These are phyloP conservation scores for Apiotrichum akiyoshidainum DNA, from an alignment of 1,284 basidiomycete genomes.

Conservation along the genomic window DNA sequence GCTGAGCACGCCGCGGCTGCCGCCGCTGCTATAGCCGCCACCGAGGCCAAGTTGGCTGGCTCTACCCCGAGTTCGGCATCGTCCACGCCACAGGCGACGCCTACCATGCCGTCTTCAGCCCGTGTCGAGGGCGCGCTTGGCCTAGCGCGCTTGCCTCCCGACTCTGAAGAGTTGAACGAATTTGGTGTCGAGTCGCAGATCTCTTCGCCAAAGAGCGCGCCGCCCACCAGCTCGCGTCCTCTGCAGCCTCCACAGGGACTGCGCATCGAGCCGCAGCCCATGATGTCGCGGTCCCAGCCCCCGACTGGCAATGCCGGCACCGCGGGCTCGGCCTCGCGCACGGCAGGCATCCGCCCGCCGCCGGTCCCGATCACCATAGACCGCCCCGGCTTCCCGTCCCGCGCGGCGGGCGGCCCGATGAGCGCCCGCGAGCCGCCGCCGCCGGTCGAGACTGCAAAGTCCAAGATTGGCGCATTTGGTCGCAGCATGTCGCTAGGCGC, in stretches of 20 bases:
- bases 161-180: neutral
- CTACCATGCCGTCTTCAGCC: neutral
- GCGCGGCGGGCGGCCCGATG: neutral
- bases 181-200: neutral
- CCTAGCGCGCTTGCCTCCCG: neutral
- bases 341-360: conserved; percentile 12
- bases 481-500: conserved; percentile 22
- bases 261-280: neutral
- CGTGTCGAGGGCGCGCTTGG: neutral
- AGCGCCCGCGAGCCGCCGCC: neutral
- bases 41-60: conserved; percentile 1
- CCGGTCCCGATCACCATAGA: conserved; percentile 23
- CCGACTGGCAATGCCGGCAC: neutral
- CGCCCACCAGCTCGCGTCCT: neutral
- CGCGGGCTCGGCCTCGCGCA: neutral
- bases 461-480: conserved; percentile 31
- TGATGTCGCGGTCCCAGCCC: too few relatives aligned
- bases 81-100: neutral
- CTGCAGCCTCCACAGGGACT: neutral
- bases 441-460: conserved; percentile 6
- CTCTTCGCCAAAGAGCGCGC: neutral
- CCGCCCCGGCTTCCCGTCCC: conserved; percentile 19
- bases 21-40: neutral
- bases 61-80: neutral
- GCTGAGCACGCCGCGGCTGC: conserved; percentile 1